Evolutionary conservation across 108 stramenopile genomes (phyloP).

Genomic region (Cylindrotheca fusiformis): DNA sequence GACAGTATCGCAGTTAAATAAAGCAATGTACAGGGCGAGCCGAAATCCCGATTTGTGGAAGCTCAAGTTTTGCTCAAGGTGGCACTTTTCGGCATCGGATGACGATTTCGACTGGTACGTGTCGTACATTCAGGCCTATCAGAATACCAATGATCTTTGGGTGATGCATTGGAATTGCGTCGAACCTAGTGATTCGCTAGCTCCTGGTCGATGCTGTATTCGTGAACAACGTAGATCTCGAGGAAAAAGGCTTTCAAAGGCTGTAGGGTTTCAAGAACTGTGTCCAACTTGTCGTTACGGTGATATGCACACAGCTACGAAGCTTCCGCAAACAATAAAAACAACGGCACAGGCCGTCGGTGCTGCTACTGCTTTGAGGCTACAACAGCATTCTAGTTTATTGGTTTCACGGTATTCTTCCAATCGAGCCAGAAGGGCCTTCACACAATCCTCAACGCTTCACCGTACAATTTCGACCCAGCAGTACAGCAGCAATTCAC

Average conservation of each 20-base stretch:
- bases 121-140: conserved; percentile 49
- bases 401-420: conserved; percentile 9
- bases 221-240: background rate
- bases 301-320: background rate
- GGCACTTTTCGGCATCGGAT: conserved; percentile 36
- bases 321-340: background rate
- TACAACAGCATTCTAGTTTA: conserved; percentile 15
- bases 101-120: conserved; percentile 36
- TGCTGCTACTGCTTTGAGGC: conserved; percentile 26
- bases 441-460: conserved; percentile 51
- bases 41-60: conserved; percentile 38
- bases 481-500: conserved; percentile 44
- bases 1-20: conserved; percentile 11
- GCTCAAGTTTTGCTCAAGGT: conserved; percentile 42
- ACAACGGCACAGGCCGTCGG: conserved; percentile 33
- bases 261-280: background rate
- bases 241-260: too few relatives aligned
- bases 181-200: conserved; percentile 49
- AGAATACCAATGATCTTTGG: conserved; percentile 68
- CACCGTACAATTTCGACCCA: conserved; percentile 38
- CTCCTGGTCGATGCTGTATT: conserved; percentile 46
- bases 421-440: conserved; percentile 33
- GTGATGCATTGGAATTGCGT: conserved; percentile 69
- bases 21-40: conserved; percentile 13
- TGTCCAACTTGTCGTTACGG: conserved; percentile 15